Percentiles rank a stretch among this genome's conserved stretches.
phyloP scores from a whole-genome alignment of 257 asterid genomes.

The Fraxinus cuspidata region DNA sequence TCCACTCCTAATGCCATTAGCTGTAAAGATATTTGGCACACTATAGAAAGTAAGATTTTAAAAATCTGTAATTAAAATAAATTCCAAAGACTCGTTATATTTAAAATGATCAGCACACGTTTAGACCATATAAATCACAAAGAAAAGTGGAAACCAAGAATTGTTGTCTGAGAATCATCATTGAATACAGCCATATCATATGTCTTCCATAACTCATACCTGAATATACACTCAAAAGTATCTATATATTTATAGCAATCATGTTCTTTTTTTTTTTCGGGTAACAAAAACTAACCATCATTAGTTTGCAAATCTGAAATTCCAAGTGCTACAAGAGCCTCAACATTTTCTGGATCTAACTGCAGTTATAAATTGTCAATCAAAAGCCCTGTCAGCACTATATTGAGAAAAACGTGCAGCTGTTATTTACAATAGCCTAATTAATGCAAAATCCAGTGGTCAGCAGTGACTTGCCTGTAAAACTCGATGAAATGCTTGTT shows the following conservation, averaged over 20 bases:
- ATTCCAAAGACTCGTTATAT: background rate
- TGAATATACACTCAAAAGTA: too few relatives aligned
- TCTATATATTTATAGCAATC: too few relatives aligned
- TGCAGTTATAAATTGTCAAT: slow-evolving; percentile 40
- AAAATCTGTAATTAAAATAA: background rate
- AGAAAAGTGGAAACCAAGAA: too few relatives aligned
- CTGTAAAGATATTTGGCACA: slow-evolving; percentile 50
- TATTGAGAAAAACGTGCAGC: slow-evolving; percentile 1
- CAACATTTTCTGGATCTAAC: slow-evolving; percentile 92
- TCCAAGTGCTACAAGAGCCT: slow-evolving; percentile 96
- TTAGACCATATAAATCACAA: background rate
- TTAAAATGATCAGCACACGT: background rate
- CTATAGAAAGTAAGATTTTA: slow-evolving; percentile 13
- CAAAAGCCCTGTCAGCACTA: slow-evolving; percentile 3
- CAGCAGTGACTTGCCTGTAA: slow-evolving; percentile 65
- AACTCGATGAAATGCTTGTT: slow-evolving; percentile 87
- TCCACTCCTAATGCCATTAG: slow-evolving; percentile 65
- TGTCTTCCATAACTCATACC: too few relatives aligned
- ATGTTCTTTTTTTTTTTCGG: too few relatives aligned
- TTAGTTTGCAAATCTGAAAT: slow-evolving; percentile 85
- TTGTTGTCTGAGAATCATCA: background rate
- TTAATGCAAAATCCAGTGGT: slow-evolving; percentile 16
- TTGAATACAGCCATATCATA: too few relatives aligned
- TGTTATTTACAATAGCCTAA: slow-evolving; percentile 19
- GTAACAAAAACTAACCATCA: slow-evolving; percentile 53